Evolutionary conservation across 2,329 filamentous ascomycete species (phyloP).

Genomic region (Colletotrichum sublineola): DNA sequence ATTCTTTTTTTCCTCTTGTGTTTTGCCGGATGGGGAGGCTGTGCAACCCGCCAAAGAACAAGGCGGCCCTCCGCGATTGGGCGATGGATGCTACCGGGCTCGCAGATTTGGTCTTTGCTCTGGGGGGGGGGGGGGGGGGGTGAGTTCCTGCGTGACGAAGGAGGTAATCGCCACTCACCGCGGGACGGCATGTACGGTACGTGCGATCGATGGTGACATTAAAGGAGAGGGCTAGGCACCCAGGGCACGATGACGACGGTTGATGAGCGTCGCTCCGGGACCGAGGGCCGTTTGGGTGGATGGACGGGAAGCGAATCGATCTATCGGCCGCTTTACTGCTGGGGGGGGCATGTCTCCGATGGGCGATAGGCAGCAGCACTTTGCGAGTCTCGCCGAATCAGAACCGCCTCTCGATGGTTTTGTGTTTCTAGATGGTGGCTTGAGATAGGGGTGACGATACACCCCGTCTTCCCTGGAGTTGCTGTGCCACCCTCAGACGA

Average conservation of each 20-base stretch:
- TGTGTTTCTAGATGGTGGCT: neutral
- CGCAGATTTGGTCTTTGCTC: neutral
- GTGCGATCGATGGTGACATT: neutral
- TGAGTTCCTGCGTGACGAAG: neutral
- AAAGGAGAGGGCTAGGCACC: neutral
- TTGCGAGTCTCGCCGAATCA: neutral
- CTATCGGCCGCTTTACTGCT: neutral
- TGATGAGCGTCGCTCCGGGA: neutral
- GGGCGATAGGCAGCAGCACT: slow-evolving; percentile 7
- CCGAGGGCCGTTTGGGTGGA: neutral
- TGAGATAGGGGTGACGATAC: neutral
- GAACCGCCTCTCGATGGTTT: too few species aligned
- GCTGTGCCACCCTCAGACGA: too few species aligned
- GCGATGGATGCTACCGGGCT: neutral
- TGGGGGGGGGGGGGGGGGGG: too few species aligned
- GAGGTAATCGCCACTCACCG: slow-evolving; percentile 1
- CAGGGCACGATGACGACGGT: neutral
- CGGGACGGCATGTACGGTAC: neutral
- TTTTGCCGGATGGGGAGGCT: neutral
- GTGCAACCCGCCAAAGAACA: neutral
- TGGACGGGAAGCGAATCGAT: slow-evolving; percentile 8
- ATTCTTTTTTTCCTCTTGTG: neutral
- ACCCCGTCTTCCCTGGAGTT: neutral
- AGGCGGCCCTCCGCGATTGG: neutral
- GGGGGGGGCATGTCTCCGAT: neutral